phyloP scores from a whole-genome alignment of 2,329 filamentous ascomycete genomes.

The Aureobasidium sp. region DNA sequence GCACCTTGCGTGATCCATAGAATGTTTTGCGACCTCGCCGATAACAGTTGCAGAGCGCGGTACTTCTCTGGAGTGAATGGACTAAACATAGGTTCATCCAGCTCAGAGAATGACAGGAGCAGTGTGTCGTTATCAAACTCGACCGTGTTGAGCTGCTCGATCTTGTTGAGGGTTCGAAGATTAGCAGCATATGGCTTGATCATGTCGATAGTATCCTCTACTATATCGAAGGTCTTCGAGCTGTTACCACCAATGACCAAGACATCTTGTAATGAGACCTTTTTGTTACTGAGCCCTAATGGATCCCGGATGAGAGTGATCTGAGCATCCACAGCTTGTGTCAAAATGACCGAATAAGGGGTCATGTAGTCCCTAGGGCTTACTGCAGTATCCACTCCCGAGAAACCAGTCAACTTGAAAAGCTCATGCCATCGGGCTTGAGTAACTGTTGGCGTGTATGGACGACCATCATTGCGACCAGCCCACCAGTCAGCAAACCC shows the following conservation, averaged over 20 bases:
- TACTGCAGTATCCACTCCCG: conserved; percentile 25
- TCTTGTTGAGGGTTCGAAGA: background rate
- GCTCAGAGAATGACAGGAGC: conserved; percentile 6
- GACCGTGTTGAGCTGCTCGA: background rate
- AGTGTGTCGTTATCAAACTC: background rate
- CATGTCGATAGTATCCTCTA: background rate
- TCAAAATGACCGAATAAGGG: background rate
- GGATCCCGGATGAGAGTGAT: conserved; percentile 7
- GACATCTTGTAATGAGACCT: background rate
- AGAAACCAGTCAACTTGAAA: conserved; percentile 31
- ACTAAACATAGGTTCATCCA: conserved; percentile 12
- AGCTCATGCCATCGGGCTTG: conserved; percentile 29
- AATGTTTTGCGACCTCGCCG: conserved; percentile 15
- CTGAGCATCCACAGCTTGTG: conserved; percentile 16
- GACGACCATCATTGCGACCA: conserved; percentile 25
- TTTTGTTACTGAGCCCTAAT: background rate
- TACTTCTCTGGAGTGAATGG: background rate
- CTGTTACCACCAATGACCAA: conserved; percentile 6
- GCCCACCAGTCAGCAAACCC: conserved; percentile 34
- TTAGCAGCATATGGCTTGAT: background rate
- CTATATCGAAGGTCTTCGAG: background rate
- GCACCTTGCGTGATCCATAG: conserved; percentile 24
- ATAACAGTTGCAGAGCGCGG: background rate
- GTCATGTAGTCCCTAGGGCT: background rate
- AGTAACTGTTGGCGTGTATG: conserved; percentile 25